phyloP scores from a whole-genome alignment of 169 alveolate genomes.

The Plasmodium gonderi region DNA sequence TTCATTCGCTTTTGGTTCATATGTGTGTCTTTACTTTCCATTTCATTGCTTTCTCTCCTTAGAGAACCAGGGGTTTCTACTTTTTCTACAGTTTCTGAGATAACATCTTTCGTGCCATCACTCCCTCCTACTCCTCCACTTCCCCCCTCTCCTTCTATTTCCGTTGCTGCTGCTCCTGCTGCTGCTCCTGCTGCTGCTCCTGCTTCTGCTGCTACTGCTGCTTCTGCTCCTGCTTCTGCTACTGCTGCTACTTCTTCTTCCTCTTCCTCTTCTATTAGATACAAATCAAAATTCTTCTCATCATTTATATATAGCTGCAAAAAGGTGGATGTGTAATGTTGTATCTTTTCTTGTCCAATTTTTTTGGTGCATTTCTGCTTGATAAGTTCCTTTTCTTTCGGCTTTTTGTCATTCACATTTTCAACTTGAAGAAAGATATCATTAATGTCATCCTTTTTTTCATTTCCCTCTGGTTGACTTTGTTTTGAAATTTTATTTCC shows the following conservation, averaged over 20 bases:
- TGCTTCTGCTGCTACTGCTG: not conserved
- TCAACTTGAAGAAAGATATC: not conserved
- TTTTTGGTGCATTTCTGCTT: not conserved
- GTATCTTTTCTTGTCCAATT: slow-evolving; percentile 10
- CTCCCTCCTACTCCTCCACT: too few species aligned
- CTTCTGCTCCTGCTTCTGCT: not conserved
- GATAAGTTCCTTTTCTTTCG: slow-evolving; percentile 19
- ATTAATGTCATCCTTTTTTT: not conserved
- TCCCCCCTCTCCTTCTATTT: not conserved
- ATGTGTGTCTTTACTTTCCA: not conserved
- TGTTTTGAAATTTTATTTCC: slow-evolving; percentile 20
- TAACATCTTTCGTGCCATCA: too few species aligned
- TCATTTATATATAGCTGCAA: slow-evolving; percentile 25
- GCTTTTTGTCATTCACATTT: slow-evolving; percentile 5
- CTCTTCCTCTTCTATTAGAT: slow-evolving; percentile 47
- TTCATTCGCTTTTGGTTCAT: not conserved
- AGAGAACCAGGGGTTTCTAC: too few species aligned
- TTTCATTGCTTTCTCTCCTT: too few species aligned
- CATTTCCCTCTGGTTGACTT: not conserved
- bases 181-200: not conserved
- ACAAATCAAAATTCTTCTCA: slow-evolving; percentile 27
- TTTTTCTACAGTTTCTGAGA: too few species aligned
- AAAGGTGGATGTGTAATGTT: slow-evolving; percentile 22
- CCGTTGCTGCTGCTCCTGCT: not conserved
- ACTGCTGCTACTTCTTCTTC: not conserved